Base-by-base conservation (phyloP, 1,284 basidiomycete species). In the Ustilago shanxiensis region DNA sequence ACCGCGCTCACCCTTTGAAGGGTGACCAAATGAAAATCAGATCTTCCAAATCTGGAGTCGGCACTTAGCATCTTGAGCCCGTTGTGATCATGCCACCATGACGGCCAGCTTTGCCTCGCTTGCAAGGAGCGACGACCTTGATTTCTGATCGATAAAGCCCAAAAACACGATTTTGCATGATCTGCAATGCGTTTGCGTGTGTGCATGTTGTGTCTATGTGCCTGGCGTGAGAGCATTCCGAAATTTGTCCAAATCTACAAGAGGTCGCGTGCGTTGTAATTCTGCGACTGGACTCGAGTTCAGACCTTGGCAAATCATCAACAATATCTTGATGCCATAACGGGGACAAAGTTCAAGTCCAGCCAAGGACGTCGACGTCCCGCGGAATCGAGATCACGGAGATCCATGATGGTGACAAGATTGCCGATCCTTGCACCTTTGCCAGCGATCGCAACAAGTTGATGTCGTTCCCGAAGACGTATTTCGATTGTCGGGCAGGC, bases 61-160 rank as follows among this genome's bases (percentile, higher is more conserved):
- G n/a, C 4, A 20, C 7, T 18, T 14, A n/a, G 44, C 7, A n/a
- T 20, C 44, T n/a, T 37, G 35, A 37, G 49, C 49, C 16, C 18
- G 37, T 41, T n/a, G 22, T 31, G 18, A 13, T n/a, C n/a, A 20
- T 47, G 2, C 31, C 31, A 33, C 11, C 31, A 26, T 44, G 22
- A 18, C 24, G 26, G 1, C n/a, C 20, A 6, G 18, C n/a, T 20
- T 44, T 44, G 20, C 9, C 35, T 41, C 54, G 24, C 39, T 44
- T 44, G 24, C 37, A n/a, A 49, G 24, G 29, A 20, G 33, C 1
- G 33, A 39, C 24, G 33, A 35, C 37, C 16, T 29, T 29, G 24
- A 29, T 51, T 51, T 31, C 26, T 60, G 58, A 60, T 60, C 49
- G 58, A 60, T 60, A 60, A 60, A 60, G 58, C 6, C 28, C 24